Evolutionary conservation across 495 filamentous ascomycete genomes (phyloP), one percentile per base, ranked within the genome.

Genomic region (Apiosordaria backusii): DNA sequence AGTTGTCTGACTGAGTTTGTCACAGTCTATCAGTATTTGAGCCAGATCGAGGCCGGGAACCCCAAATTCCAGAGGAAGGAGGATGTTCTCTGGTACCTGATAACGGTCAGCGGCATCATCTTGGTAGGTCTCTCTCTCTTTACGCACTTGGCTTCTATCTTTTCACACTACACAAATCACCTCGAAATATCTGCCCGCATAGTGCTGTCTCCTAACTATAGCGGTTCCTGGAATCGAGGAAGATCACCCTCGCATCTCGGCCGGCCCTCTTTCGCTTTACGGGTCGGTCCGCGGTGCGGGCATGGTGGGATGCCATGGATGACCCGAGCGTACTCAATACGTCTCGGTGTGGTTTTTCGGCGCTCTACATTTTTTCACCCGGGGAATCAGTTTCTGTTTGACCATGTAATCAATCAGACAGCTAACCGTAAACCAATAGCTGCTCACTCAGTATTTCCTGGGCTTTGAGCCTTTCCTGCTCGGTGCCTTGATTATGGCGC

Each of bases 141-240:
- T 63, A 21, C 57, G 22, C 19, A 59, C 25, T 63, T 53, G 21
- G 13, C 25, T 58, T 55, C 55, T 52, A 19, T 58, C 58, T 25
- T 16, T 40, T 58, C 29, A 62, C 63, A 70, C 61, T 66, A 35
- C 61, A 53, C 60, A 24, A 67, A 76, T 19, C 58, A 65, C 25
- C 59, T 45, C 27, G 26, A 84, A 65, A 90, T 89, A 92, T 90
- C 93, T 97, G 93, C 93, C 92, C 93, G 92, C 86, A 86, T 91
- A 93, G 92, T 84, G 85, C 78, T 77, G 63, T 76, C 72, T 79
- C 88, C 76, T 78, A 79, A 75, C 91, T 94, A 91, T 87, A 85
- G 87, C 92, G 93, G 92, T 97, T 97, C 93, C 92, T 96, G 90
- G 85, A 92, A 89, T 81, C 83, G 93, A 97, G 93, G 93, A 84